These are phyloP conservation scores for Brassica incana DNA, from an alignment of 345 rosid species.

Conservation along the genomic window DNA sequence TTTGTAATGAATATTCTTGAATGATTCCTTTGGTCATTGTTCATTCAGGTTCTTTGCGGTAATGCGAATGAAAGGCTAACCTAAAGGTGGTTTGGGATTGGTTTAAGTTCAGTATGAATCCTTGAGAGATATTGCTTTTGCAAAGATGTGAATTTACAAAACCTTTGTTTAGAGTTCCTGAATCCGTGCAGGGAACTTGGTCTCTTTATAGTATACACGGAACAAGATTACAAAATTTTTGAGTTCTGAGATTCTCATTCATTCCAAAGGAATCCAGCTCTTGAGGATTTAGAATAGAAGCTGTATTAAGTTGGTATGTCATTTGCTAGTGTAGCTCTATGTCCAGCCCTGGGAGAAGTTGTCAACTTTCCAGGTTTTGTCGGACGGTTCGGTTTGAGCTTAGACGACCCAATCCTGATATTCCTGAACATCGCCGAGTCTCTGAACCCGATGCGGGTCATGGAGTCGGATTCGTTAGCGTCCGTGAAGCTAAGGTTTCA, in stretches of 20 bases:
- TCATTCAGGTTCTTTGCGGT: slow-evolving; percentile 23
- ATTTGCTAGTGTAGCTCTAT: slow-evolving; percentile 54
- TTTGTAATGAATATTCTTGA: not conserved
- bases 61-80: slow-evolving; percentile 8
- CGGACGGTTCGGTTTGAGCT: slow-evolving; percentile 34
- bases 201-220: no score
- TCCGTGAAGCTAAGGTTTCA: slow-evolving; percentile 79
- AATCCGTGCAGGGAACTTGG: slow-evolving; percentile 33
- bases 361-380: slow-evolving; percentile 40
- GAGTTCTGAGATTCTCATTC: no score
- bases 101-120: not conserved
- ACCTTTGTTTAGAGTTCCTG: slow-evolving; percentile 36
- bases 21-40: slow-evolving; percentile 16
- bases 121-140: not conserved
- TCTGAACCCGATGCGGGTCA: slow-evolving; percentile 57
- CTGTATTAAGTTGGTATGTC: slow-evolving; percentile 49
- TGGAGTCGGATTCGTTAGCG: slow-evolving; percentile 75
- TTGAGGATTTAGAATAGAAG: slow-evolving; percentile 26
- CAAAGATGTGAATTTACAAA: slow-evolving; percentile 35
- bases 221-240: no score
- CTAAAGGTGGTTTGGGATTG: not conserved
- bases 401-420: slow-evolving; percentile 52
- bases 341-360: slow-evolving; percentile 55
- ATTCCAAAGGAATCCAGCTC: not conserved
- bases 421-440: slow-evolving; percentile 63